Base-by-base conservation (phyloP, 139 green algal genomes). In the Mesotaenium endlicherianum region DNA sequence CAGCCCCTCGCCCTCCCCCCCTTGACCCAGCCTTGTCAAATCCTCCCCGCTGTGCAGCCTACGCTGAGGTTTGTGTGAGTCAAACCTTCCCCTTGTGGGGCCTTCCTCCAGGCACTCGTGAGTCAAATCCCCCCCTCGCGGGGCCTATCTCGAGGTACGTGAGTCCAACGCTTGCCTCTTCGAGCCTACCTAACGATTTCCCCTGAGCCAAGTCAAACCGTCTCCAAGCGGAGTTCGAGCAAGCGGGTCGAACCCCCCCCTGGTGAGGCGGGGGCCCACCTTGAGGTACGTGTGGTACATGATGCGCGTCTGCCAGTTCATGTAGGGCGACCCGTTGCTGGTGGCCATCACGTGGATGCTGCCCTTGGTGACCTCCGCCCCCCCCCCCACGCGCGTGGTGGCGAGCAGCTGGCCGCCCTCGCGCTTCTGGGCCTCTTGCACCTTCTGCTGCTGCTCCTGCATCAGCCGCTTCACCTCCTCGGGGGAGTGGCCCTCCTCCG, bases 231-330 rank as follows among this genome's bases (percentile, higher is more conserved):
- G 50, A 64, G 50, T n/a, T n/a, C n/a, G n/a, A n/a, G n/a, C n/a
- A n/a, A n/a, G n/a, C n/a, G n/a, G n/a, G n/a, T n/a, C n/a, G n/a
- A n/a, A n/a, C n/a, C n/a, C n/a, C n/a, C n/a, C n/a, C n/a, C n/a
- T n/a, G n/a, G 26, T 34, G 36, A 16, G 36, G 69, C 4, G 30
- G n/a, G 47, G 69, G 20, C 41, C 20, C 0, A 93, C 90, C 60
- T 93, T 77, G 79, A 93, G 89, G 83, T 93, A 97, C 0, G 93
- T 97, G 1, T 88, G 90, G 71, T 97, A 94, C 94, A 97, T 97
- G 69, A 97, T 94, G 40, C 93, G 89, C 0, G 85, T 93, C 70
- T 98, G 95, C 81, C 94, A 96, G 83, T 97, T 97, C 14, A 95
- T 89, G 76, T 97, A 97, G 0, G 93, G 90, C 40, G 78, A 92